A percentile compares a stretch with the other conserved stretches of the same genome.
phyloP scores from a whole-genome alignment of 495 filamentous ascomycete genomes.

The Delitschia confertaspora region DNA sequence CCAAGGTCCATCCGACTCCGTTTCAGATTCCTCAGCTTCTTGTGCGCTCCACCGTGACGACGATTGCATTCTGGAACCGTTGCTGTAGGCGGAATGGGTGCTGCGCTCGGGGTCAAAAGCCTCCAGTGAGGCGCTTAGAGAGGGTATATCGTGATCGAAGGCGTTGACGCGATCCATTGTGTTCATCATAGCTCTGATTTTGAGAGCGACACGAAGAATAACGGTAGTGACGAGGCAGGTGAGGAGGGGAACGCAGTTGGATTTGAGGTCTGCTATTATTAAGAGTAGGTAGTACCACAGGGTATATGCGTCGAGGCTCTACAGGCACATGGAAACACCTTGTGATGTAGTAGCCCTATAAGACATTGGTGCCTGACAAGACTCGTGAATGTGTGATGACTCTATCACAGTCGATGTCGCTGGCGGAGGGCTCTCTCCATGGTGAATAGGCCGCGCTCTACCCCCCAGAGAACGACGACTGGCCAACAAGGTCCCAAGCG shows the following conservation, averaged over 20 bases:
- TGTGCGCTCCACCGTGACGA: constrained; percentile 25
- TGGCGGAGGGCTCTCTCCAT: background rate
- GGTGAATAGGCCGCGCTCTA: background rate
- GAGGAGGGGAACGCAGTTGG: constrained; percentile 9
- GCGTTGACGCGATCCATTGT: constrained; percentile 21
- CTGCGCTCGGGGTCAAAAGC: constrained; percentile 27
- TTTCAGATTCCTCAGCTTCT: constrained; percentile 27
- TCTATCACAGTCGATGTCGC: background rate
- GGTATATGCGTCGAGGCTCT: constrained; percentile 15
- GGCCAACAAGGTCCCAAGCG: background rate
- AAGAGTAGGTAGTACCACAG: constrained; percentile 5
- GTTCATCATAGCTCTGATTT: constrained; percentile 6
- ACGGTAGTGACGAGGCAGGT: background rate
- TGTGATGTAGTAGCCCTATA: constrained; percentile 25
- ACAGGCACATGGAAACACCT: constrained; percentile 22
- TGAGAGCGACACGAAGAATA: background rate
- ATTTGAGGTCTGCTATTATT: constrained; percentile 4
- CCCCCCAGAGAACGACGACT: constrained; percentile 4
- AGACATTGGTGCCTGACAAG: constrained; percentile 27
- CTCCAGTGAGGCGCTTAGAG: constrained; percentile 23
- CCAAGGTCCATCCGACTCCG: constrained; percentile 44
- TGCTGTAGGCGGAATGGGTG: constrained; percentile 17
- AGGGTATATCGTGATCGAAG: constrained; percentile 25
- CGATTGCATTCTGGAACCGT: constrained; percentile 21
- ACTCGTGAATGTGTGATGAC: background rate